Evolutionary conservation across 1,139 yeast species (phyloP).

Genomic region (Kodamaea anthophila): DNA sequence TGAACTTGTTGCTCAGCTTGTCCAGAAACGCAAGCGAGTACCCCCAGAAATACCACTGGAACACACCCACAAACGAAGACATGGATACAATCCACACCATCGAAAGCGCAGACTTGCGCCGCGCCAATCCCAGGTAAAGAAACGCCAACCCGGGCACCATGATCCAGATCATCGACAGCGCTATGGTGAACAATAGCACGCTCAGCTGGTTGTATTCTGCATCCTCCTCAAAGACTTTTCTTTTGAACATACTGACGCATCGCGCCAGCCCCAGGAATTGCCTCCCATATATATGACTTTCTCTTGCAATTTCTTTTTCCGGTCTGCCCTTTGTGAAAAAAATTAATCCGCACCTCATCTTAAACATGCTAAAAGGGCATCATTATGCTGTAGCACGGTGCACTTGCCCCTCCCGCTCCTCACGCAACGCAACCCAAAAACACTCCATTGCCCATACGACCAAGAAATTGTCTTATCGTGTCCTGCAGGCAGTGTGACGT

Average conservation of each 20-base stretch:
- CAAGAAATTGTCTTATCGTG: slow-evolving; percentile 1
- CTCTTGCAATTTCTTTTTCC: slow-evolving; percentile 2
- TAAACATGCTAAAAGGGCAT: too few relatives aligned
- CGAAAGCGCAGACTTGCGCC: slow-evolving; percentile 86
- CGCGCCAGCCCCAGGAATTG: slow-evolving; percentile 1
- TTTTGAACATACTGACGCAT: slow-evolving; percentile 11
- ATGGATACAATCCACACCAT: slow-evolving; percentile 78
- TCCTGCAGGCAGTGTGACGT: slow-evolving; percentile 1
- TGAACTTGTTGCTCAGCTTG: slow-evolving; percentile 72
- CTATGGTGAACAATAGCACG: slow-evolving; percentile 42
- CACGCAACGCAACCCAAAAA: too few relatives aligned
- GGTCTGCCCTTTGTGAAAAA: slow-evolving; percentile 2
- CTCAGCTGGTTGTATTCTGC: slow-evolving; percentile 37
- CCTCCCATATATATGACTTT: slow-evolving; percentile 3
- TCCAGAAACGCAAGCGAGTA: slow-evolving; percentile 81
- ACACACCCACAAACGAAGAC: slow-evolving; percentile 71
- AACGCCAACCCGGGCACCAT: slow-evolving; percentile 96
- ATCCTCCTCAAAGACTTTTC: slow-evolving; percentile 35
- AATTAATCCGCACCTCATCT: slow-evolving; percentile 1
- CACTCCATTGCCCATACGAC: too few relatives aligned
- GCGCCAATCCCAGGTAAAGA: slow-evolving; percentile 85
- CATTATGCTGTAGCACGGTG: too few relatives aligned
- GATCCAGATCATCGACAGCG: slow-evolving; percentile 75
- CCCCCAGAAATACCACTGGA: slow-evolving; percentile 99
- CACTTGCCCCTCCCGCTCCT: too few relatives aligned